Percentiles rank a stretch among this genome's conserved stretches.
phyloP scores from a whole-genome alignment of 2,329 filamentous ascomycete species.

The Sporothrix mexicana region DNA sequence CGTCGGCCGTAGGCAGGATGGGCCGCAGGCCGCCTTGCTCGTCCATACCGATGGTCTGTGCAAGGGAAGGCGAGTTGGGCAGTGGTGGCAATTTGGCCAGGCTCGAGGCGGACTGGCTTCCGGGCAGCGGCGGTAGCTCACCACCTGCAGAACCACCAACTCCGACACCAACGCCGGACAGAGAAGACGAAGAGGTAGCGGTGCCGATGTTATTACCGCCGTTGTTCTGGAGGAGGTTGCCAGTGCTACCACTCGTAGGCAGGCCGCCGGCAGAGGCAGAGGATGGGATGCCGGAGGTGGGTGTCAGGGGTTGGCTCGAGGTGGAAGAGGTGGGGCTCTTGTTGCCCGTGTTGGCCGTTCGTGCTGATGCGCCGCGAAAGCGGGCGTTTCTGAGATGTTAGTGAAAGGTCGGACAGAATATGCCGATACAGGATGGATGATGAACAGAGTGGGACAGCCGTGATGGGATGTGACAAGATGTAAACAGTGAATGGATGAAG shows the following conservation, averaged over 20 bases:
- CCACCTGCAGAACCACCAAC: conserved; percentile 17
- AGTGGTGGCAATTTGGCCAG: conserved; percentile 65
- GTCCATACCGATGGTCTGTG: conserved; percentile 72
- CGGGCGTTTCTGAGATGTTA: conserved; percentile 34
- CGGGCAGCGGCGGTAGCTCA: conserved; percentile 53
- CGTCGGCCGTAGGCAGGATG: conserved; percentile 49
- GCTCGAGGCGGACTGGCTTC: conserved; percentile 58
- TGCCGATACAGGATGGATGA: background rate
- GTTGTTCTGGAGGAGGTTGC: conserved; percentile 18
- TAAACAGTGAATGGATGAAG: background rate
- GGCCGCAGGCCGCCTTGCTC: conserved; percentile 57
- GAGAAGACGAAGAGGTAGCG: background rate
- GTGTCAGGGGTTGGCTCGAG: conserved; percentile 45
- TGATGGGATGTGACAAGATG: background rate
- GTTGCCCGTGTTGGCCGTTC: conserved; percentile 31
- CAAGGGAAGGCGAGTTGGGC: conserved; percentile 67
- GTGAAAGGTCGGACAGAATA: too few species aligned
- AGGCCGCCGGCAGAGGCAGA: conserved; percentile 26
- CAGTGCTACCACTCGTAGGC: conserved; percentile 19
- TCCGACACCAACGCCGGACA: background rate
- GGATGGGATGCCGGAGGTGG: conserved; percentile 43
- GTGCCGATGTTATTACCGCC: conserved; percentile 11
- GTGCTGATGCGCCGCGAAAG: conserved; percentile 34
- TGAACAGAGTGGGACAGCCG: too few species aligned
- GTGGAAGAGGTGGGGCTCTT: conserved; percentile 36